Evolutionary conservation across 441 rosid genomes (phyloP), one percentile per base, ranked within the genome.

Genomic region (Pelargonium myrrhifolium): DNA sequence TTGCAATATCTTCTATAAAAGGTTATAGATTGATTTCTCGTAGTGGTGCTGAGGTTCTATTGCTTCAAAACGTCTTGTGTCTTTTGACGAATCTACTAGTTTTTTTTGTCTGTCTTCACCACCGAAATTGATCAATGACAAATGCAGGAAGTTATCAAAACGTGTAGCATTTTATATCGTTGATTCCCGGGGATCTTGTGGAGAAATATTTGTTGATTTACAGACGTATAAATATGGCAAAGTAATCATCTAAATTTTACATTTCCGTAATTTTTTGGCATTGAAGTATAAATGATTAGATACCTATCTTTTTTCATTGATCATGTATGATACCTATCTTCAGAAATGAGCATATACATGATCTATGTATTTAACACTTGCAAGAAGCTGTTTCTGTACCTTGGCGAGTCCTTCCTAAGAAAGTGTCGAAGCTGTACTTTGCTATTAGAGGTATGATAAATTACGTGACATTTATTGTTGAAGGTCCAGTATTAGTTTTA

Each of bases 121-220:
- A 60, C 80, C 89, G 98, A 89, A 83, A 80, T 72, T 75, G 81
- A 75, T 89, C 64, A 89, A 89, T 61, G 90, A 88, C 75, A 86
- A 83, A 71, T 92, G 98, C 67, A 77, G 91, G 65, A 83, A 85
- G 78, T 70, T 77, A 67, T 66, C 84, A n/a, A 92, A 87, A 82
- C 89, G 84, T 3, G 76, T 89, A n/a, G 89, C 96, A 65, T 92
- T 92, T 77, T 92, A 89, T 66, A 75, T 86, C 0, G 86, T 92
- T 22, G 96, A 89, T 55, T 85, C 91, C 71, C 84, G 93, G 74
- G 89, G 81, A 72, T 88, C 87, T 2, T 86, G 85, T 65, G 94
- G 94, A 62, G 95, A 92, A 82, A 85, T 92, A 26, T 92, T 92
- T 68, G 93, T 86, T 21, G 96, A 92, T 76, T 78, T 92, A 69